These are phyloP conservation scores for Paraphoma sp. DNA, from an alignment of 2,329 filamentous ascomycete species.

Conservation along the genomic window DNA sequence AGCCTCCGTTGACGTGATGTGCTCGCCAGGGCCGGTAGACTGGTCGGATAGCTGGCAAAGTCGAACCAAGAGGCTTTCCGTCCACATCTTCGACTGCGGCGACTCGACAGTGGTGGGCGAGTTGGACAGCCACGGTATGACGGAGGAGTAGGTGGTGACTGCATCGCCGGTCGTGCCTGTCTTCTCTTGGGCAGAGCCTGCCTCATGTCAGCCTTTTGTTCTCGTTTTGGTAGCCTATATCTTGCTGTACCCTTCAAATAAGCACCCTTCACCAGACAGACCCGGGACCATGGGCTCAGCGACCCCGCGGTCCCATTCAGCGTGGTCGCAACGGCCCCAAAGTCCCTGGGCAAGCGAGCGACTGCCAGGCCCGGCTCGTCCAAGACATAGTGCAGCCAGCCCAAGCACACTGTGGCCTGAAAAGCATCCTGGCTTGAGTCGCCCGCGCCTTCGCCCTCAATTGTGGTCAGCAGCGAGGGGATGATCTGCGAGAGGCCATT, in stretches of 20 bases:
- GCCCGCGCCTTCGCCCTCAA: conserved; percentile 48
- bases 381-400: conserved; percentile 82
- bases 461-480: conserved; percentile 49
- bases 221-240: not conserved
- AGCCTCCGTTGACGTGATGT: conserved; percentile 43
- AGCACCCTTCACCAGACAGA: conserved; percentile 79
- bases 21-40: conserved; percentile 51
- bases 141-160: conserved; percentile 69
- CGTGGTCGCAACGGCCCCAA: conserved; percentile 49
- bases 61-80: conserved; percentile 77
- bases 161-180: conserved; percentile 61
- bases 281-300: conserved; percentile 77
- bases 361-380: conserved; percentile 71
- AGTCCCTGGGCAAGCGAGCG: conserved; percentile 67
- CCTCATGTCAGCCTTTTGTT: conserved; percentile 11
- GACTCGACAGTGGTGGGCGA: conserved; percentile 57
- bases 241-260: conserved; percentile 73
- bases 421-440: conserved; percentile 64
- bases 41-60: conserved; percentile 74
- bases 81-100: conserved; percentile 75
- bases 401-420: conserved; percentile 82
- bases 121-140: conserved; percentile 68
- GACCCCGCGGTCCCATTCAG: conserved; percentile 41
- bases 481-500: conserved; percentile 44
- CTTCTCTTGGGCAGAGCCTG: conserved; percentile 56